phyloP scores from a whole-genome alignment of 441 rosid genomes.

The Arabidopsis hybrid region DNA sequence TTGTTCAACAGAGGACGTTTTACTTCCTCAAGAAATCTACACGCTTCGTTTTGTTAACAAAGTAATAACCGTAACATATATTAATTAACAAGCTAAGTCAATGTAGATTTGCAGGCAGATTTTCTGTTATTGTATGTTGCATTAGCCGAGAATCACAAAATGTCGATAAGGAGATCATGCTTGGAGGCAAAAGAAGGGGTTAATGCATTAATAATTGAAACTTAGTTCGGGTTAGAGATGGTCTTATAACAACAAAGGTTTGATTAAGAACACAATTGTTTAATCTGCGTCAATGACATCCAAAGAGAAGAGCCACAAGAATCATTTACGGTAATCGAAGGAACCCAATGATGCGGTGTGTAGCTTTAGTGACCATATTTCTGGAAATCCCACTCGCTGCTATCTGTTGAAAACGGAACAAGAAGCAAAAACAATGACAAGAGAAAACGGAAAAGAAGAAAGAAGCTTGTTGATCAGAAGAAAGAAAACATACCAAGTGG shows the following conservation, averaged over 20 bases:
- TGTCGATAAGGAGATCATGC: neutral
- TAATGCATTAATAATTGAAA: neutral
- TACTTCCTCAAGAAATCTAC: too few relatives aligned
- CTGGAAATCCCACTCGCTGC: conserved; percentile 96
- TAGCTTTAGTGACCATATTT: conserved; percentile 78
- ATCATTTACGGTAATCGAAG: neutral
- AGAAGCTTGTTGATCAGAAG: neutral
- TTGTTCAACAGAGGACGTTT: too few relatives aligned
- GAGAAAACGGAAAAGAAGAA: neutral
- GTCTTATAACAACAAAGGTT: neutral
- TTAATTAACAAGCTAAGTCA: neutral
- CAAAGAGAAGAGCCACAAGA: neutral
- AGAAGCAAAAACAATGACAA: neutral
- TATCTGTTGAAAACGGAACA: conserved; percentile 52
- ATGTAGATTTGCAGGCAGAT: neutral
- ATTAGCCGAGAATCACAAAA: neutral
- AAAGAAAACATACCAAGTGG: conserved; percentile 66
- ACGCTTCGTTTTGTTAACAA: too few relatives aligned
- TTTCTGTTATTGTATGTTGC: too few relatives aligned
- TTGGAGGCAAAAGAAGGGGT: neutral
- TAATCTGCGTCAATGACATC: neutral
- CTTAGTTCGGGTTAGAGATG: neutral
- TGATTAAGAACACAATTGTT: neutral
- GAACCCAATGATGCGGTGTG: neutral
- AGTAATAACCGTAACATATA: too few relatives aligned